These are phyloP conservation scores for Phytophthora pluvialis DNA, from an alignment of 352 stramenopile species.

Conservation along the genomic window DNA sequence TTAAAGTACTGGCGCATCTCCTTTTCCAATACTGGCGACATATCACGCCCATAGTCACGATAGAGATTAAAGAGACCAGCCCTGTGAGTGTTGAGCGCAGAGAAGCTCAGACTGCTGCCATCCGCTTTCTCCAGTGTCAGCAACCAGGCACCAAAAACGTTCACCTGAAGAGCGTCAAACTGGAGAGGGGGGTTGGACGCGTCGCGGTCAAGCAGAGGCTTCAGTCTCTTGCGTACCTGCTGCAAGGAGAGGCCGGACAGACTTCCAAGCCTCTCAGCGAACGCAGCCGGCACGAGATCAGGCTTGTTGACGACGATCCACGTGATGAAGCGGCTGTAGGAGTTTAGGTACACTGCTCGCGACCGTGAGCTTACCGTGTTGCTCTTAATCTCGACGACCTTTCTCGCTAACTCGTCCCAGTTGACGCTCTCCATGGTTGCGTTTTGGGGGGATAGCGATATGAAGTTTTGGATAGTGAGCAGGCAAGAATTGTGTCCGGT, in stretches of 20 bases:
- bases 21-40: slow-evolving; percentile 9
- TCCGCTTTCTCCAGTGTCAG: slow-evolving; percentile 29
- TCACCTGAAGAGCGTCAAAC: slow-evolving; percentile 15
- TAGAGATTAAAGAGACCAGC: slow-evolving; percentile 21
- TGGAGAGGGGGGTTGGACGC: slow-evolving; percentile 2
- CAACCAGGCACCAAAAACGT: slow-evolving; percentile 23
- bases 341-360: slow-evolving; percentile 12
- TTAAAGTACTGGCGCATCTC: slow-evolving; percentile 17
- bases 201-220: slow-evolving; percentile 7
- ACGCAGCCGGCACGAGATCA: background rate
- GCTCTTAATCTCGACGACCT: slow-evolving; percentile 7
- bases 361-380: slow-evolving; percentile 5
- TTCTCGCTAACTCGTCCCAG: slow-evolving; percentile 1
- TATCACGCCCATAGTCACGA: slow-evolving; percentile 10
- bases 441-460: background rate
- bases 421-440: slow-evolving; percentile 8
- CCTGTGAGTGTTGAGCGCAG: slow-evolving; percentile 23
- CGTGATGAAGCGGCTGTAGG: slow-evolving; percentile 17
- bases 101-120: slow-evolving; percentile 11
- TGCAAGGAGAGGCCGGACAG: slow-evolving; percentile 1
- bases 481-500: background rate
- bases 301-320: slow-evolving; percentile 10
- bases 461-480: background rate
- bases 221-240: slow-evolving; percentile 7
- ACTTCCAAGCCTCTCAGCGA: slow-evolving; percentile 5